A percentile compares a stretch with the other conserved stretches of the same genome.
phyloP scores from a whole-genome alignment of 352 stramenopile species.

The Elongisporangium undulatum region DNA sequence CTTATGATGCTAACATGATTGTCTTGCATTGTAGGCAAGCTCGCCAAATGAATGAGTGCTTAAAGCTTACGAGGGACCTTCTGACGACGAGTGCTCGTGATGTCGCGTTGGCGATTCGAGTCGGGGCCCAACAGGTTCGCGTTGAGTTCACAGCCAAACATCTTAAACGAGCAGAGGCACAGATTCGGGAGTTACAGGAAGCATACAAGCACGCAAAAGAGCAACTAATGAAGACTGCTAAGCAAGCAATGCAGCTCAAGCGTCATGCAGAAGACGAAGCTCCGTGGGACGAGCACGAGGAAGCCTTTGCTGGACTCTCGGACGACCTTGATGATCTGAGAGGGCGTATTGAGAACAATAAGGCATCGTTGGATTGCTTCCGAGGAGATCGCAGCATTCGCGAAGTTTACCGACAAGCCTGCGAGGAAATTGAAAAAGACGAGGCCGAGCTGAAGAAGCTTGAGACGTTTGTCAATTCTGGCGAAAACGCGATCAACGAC shows the following conservation, averaged over 20 bases:
- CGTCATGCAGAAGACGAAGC: conserved; percentile 58
- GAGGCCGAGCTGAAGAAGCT: conserved; percentile 53
- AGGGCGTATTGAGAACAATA: conserved; percentile 84
- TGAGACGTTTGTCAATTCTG: conserved; percentile 54
- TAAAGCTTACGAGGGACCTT: conserved; percentile 50
- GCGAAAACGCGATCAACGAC: conserved; percentile 61
- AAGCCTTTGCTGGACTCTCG: conserved; percentile 51
- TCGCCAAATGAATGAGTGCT: conserved; percentile 59
- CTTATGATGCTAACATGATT: conserved; percentile 3
- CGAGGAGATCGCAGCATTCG: conserved; percentile 70
- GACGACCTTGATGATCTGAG: conserved; percentile 77
- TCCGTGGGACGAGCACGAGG: conserved; percentile 58
- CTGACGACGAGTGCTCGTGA: conserved; percentile 44
- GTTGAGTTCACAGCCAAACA: conserved; percentile 60
- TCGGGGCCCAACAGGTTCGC: conserved; percentile 64
- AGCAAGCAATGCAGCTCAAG: conserved; percentile 68
- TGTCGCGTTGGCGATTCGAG: conserved; percentile 41
- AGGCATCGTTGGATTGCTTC: conserved; percentile 74
- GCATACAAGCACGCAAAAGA: conserved; percentile 62
- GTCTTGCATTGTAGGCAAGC: conserved; percentile 33
- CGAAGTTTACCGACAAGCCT: conserved; percentile 67
- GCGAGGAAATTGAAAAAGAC: conserved; percentile 59
- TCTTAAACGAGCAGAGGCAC: conserved; percentile 45
- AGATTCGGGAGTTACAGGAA: conserved; percentile 48
- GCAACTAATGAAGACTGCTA: conserved; percentile 50